phyloP scores from a whole-genome alignment of 139 green algal species.

The Chlamydomonas applanata region DNA sequence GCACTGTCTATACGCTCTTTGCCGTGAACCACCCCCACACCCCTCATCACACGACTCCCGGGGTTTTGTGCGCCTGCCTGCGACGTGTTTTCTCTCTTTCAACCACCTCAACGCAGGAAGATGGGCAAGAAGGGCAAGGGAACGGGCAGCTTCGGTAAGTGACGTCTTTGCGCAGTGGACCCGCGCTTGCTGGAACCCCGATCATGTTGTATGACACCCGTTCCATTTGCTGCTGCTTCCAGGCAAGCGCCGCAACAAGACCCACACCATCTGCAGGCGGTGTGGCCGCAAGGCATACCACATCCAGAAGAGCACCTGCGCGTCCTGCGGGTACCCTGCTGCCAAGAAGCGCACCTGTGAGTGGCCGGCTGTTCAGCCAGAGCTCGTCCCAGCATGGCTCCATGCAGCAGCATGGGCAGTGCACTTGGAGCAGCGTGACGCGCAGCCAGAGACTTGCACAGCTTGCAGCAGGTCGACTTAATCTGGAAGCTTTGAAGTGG shows the following conservation, averaged over 20 bases:
- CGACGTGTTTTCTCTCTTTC: no score
- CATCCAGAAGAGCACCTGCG: constrained; percentile 95
- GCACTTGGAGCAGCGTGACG: not conserved
- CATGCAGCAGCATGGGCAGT: not conserved
- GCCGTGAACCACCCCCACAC: no score
- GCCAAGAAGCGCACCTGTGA: constrained; percentile 92
- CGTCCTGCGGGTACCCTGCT: constrained; percentile 92
- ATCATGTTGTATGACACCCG: not conserved
- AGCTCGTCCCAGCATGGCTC: not conserved
- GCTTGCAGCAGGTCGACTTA: no score
- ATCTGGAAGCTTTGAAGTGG: no score
- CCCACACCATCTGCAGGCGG: constrained; percentile 93
- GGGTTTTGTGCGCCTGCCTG: no score
- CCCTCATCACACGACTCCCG: no score
- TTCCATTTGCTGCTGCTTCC: constrained; percentile 7
- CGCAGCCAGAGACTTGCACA: not conserved
- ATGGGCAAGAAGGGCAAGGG: constrained; percentile 96
- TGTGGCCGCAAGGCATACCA: constrained; percentile 90
- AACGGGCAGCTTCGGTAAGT: constrained; percentile 90
- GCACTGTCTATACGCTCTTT: no score
- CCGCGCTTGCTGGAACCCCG: no score
- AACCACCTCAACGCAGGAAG: not conserved
- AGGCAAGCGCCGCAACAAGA: constrained; percentile 96
- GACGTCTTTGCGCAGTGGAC: not conserved
- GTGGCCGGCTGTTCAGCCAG: constrained; percentile 21